phyloP scores from a whole-genome alignment of 139 green algal species.

The Ulvella scutata region DNA sequence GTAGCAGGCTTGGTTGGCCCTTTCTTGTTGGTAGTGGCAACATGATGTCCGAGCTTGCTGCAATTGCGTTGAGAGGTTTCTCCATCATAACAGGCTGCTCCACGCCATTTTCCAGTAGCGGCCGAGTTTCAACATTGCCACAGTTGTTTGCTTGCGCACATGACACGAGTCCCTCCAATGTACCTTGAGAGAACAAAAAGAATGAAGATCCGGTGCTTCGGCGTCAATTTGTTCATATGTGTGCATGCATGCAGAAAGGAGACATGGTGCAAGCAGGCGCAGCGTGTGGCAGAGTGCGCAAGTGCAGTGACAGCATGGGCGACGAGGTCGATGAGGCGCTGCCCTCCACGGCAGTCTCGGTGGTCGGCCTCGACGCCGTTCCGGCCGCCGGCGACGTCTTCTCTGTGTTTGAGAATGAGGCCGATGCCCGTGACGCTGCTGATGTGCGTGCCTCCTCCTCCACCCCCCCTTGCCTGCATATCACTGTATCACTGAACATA shows the following conservation, averaged over 20 bases:
- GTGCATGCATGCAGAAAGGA: conserved; percentile 1
- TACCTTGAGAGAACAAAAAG: no score
- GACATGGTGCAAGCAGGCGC: neutral
- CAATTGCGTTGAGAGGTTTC: no score
- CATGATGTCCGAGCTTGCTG: no score
- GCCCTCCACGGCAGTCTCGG: conserved; percentile 65
- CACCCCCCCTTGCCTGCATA: neutral
- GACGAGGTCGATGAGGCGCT: conserved; percentile 33
- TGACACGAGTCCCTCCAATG: no score
- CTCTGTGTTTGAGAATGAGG: conserved; percentile 34
- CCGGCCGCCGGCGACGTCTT: conserved; percentile 72
- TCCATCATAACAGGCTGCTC: no score
- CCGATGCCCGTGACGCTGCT: conserved; percentile 34
- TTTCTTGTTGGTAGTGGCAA: no score
- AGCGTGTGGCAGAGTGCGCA: conserved; percentile 29
- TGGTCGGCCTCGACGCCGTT: conserved; percentile 38
- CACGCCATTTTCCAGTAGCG: no score
- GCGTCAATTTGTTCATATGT: no score
- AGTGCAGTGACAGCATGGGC: conserved; percentile 41
- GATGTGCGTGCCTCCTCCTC: conserved; percentile 7
- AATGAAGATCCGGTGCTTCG: no score
- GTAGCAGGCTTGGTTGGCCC: no score
- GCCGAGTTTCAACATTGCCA: no score
- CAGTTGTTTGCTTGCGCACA: no score
- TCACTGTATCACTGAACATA: neutral